These are phyloP conservation scores for Fusarium pininemorale DNA, from an alignment of 2,329 filamentous ascomycete species.

Conservation along the genomic window DNA sequence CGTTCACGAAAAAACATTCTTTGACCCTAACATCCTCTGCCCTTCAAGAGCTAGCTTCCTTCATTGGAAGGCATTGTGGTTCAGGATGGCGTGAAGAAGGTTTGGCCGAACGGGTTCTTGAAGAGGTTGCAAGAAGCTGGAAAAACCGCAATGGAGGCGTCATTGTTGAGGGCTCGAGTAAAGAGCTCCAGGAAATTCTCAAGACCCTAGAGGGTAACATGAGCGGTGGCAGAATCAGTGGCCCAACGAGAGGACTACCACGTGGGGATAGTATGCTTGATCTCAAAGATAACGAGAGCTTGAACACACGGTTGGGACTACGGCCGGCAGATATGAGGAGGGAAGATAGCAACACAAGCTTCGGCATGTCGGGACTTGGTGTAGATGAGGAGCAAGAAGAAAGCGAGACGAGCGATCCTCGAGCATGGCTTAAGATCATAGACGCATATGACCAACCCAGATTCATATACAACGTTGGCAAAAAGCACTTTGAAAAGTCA, in stretches of 20 bases:
- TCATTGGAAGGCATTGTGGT: constrained; percentile 93
- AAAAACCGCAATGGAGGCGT: constrained; percentile 89
- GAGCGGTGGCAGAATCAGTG: constrained; percentile 79
- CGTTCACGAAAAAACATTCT: constrained; percentile 97
- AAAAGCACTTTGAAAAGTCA: constrained; percentile 90
- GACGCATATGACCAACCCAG: constrained; percentile 87
- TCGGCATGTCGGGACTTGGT: constrained; percentile 65
- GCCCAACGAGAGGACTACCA: constrained; percentile 59
- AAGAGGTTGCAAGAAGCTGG: constrained; percentile 92
- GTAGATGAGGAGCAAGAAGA: constrained; percentile 66
- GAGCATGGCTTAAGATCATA: constrained; percentile 85
- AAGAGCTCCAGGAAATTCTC: constrained; percentile 82
- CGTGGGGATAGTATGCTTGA: constrained; percentile 71
- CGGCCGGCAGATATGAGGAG: constrained; percentile 56
- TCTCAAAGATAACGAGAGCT: constrained; percentile 59
- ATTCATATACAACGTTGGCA: constrained; percentile 77
- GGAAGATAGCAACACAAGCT: constrained; percentile 73
- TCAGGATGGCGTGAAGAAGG: constrained; percentile 97
- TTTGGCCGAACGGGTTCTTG: constrained; percentile 88
- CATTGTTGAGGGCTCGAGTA: constrained; percentile 85
- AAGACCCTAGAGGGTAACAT: constrained; percentile 87
- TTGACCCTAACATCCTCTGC: constrained; percentile 90
- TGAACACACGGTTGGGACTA: constrained; percentile 65
- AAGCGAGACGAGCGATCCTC: constrained; percentile 71
- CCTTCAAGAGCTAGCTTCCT: constrained; percentile 83